A percentile compares a stretch with the other conserved stretches of the same genome.
Conservation (phyloP, 2,329 filamentous ascomycete genomes). For the Colletotrichum siamense region DNA sequence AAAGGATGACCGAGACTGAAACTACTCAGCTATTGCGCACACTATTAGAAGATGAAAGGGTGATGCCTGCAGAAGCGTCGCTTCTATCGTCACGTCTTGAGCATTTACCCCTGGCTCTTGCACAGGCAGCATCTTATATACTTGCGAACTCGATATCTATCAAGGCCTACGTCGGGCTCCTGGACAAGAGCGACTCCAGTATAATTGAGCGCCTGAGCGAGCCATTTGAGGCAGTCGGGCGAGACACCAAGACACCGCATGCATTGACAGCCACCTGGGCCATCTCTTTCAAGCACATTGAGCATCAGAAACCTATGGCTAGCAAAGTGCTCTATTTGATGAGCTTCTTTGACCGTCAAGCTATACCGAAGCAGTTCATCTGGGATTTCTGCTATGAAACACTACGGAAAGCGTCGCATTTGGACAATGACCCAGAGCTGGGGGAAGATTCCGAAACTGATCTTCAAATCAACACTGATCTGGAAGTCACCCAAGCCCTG, state of each 20-base stretch:
- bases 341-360: conserved; percentile 42
- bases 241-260: conserved; percentile 33
- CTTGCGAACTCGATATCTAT: conserved; percentile 29
- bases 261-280: conserved; percentile 32
- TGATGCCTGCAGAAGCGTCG: background rate
- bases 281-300: conserved; percentile 36
- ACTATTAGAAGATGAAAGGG: conserved; percentile 15
- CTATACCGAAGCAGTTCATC: conserved; percentile 40
- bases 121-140: background rate
- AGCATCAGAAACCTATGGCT: conserved; percentile 32
- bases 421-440: too few relatives aligned
- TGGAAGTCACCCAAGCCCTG: conserved; percentile 8
- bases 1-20: conserved; percentile 32
- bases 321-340: conserved; percentile 44
- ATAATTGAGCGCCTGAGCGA: conserved; percentile 29
- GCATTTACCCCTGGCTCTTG: background rate
- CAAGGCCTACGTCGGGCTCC: conserved; percentile 32
- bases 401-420: too few relatives aligned
- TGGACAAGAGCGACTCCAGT: conserved; percentile 24
- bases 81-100: conserved; percentile 21
- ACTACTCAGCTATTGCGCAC: conserved; percentile 27
- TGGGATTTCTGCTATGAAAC: conserved; percentile 24
- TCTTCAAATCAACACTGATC: background rate
- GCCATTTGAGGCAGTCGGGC: conserved; percentile 25
- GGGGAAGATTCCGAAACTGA: too few relatives aligned